Conservation (phyloP, 2,329 filamentous ascomycete species). For the Plenodomus biglobosus region DNA sequence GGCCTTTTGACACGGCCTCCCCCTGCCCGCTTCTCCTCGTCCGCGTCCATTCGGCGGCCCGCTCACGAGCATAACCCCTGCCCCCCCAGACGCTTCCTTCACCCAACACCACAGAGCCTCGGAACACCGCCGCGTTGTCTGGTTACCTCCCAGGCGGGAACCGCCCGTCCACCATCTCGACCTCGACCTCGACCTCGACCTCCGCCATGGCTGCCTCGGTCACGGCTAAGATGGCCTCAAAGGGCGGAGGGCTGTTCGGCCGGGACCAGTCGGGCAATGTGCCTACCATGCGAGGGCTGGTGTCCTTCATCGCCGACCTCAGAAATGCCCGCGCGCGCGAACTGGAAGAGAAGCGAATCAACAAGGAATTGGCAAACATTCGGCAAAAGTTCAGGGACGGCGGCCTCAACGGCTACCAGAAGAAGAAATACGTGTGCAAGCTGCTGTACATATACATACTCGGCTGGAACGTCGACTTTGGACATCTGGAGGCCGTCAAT, state of each 20-base stretch:
- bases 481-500: constrained; percentile 96
- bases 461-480: constrained; percentile 98
- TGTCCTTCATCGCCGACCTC: constrained; percentile 97
- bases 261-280: constrained; percentile 47
- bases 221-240: constrained; percentile 42
- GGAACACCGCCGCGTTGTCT: constrained; percentile 28
- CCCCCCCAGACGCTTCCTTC: constrained; percentile 18
- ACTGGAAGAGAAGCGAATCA: constrained; percentile 97
- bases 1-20: constrained; percentile 10
- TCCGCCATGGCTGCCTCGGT: constrained; percentile 28
- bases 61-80: constrained; percentile 30
- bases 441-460: constrained; percentile 98
- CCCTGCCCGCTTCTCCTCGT: constrained; percentile 24
- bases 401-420: constrained; percentile 92
- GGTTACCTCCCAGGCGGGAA: constrained; percentile 35
- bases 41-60: constrained; percentile 20
- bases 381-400: constrained; percentile 98
- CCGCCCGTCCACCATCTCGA: constrained; percentile 34
- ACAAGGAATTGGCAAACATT: constrained; percentile 98
- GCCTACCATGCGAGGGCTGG: constrained; percentile 62
- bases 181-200: constrained; percentile 18
- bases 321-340: constrained; percentile 93
- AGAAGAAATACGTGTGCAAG: constrained; percentile 99
- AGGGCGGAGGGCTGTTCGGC: constrained; percentile 45
- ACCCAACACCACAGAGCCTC: constrained; percentile 5